Percentiles rank a stretch among this genome's conserved stretches.
These are phyloP conservation scores for Microcyclospora tardicrescens DNA, from an alignment of 2,329 filamentous ascomycete species.

Conservation along the genomic window DNA sequence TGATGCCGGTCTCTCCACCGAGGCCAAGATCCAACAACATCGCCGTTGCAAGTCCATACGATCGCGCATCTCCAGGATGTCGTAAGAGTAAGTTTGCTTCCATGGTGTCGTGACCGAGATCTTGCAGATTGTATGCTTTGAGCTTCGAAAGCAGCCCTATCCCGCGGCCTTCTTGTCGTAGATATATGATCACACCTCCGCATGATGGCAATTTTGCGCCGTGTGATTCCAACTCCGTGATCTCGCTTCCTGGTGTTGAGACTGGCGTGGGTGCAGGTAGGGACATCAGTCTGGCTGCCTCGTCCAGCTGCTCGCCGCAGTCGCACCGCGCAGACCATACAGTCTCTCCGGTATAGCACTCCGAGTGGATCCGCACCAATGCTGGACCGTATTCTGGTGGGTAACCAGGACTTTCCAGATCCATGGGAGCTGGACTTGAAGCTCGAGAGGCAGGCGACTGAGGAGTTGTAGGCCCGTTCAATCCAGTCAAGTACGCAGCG, in stretches of 20 bases:
- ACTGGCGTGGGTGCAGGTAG: slow-evolving; percentile 17
- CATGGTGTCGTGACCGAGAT: slow-evolving; percentile 92
- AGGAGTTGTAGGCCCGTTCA: slow-evolving; percentile 6
- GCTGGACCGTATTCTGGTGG: slow-evolving; percentile 39
- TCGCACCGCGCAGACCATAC: slow-evolving; percentile 97
- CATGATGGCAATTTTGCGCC: slow-evolving; percentile 31
- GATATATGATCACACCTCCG: slow-evolving; percentile 87
- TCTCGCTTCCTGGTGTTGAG: slow-evolving; percentile 16
- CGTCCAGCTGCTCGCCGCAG: slow-evolving; percentile 93
- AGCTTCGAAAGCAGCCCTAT: slow-evolving; percentile 92
- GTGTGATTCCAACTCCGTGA: slow-evolving; percentile 3
- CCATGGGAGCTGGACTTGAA: neutral
- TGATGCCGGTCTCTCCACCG: slow-evolving; percentile 54
- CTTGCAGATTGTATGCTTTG: slow-evolving; percentile 95
- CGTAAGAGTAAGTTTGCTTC: slow-evolving; percentile 84
- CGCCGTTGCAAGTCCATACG: slow-evolving; percentile 90
- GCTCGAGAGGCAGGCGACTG: neutral
- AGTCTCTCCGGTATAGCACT: slow-evolving; percentile 97
- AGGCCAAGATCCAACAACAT: slow-evolving; percentile 79
- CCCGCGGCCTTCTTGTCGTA: slow-evolving; percentile 88
- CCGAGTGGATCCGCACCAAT: slow-evolving; percentile 87
- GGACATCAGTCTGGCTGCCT: slow-evolving; percentile 84
- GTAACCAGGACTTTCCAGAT: slow-evolving; percentile 4
- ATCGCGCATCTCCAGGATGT: slow-evolving; percentile 87
- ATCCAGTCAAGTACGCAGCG: slow-evolving; percentile 7